phyloP scores from a whole-genome alignment of 371 early-diverging fungal species.

The Thermomucor indicae-seudaticae region DNA sequence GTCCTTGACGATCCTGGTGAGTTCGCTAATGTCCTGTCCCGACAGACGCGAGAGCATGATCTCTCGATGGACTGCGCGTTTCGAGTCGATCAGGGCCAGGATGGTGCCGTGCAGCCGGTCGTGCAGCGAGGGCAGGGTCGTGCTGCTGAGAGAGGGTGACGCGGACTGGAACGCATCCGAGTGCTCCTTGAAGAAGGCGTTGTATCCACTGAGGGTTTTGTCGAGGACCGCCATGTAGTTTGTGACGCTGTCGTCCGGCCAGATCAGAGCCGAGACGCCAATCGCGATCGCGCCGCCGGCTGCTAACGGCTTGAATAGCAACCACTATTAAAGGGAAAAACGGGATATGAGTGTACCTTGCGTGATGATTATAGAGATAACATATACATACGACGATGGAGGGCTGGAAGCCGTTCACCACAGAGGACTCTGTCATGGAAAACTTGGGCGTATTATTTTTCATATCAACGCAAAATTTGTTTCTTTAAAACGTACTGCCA shows the following conservation, averaged over 20 bases:
- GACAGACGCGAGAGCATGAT: slow-evolving; percentile 24
- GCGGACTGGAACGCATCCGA: slow-evolving; percentile 23
- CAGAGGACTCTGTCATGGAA: slow-evolving; percentile 24
- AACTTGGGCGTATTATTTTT: too few relatives aligned
- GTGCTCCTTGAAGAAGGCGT: slow-evolving; percentile 30
- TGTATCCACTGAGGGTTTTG: slow-evolving; percentile 20
- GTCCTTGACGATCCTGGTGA: slow-evolving; percentile 19
- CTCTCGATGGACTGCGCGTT: slow-evolving; percentile 39
- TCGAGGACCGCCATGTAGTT: slow-evolving; percentile 23
- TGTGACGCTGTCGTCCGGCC: slow-evolving; percentile 42
- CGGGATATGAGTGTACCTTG: background rate
- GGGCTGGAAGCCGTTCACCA: slow-evolving; percentile 4
- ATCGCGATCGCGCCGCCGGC: slow-evolving; percentile 28
- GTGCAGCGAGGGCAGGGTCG: slow-evolving; percentile 22
- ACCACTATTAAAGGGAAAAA: slow-evolving; percentile 20
- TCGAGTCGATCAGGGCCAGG: slow-evolving; percentile 33
- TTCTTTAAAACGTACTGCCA: slow-evolving; percentile 20
- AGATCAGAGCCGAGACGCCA: slow-evolving; percentile 29
- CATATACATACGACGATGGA: background rate
- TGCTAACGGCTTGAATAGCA: slow-evolving; percentile 29
- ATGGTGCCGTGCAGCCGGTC: slow-evolving; percentile 20
- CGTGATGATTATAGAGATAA: background rate
- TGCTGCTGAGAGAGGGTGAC: background rate
- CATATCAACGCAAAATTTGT: too few relatives aligned
- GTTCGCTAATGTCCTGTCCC: slow-evolving; percentile 24